These are phyloP conservation scores for Kluyveromyces aestuarii DNA, from an alignment of 805 yeast species.

Conservation along the genomic window DNA sequence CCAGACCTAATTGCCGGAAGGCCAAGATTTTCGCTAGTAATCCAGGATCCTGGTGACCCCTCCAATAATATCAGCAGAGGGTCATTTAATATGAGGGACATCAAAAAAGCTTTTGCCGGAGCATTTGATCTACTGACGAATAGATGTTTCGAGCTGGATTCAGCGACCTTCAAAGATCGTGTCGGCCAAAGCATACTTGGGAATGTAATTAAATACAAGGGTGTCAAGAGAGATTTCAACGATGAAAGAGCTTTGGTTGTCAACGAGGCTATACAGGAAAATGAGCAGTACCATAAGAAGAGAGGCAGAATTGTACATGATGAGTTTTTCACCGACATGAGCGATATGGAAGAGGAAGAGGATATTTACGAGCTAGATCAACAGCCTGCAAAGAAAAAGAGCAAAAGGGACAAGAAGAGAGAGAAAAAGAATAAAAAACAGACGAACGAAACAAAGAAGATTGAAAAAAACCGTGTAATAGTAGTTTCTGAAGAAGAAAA, in stretches of 20 bases:
- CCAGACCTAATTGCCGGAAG: conserved; percentile 42
- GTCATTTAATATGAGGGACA: conserved; percentile 67
- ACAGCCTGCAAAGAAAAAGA: conserved; percentile 10
- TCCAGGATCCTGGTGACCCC: conserved; percentile 84
- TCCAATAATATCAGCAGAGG: conserved; percentile 81
- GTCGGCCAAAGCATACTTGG: conserved; percentile 70
- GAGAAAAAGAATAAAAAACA: conserved; percentile 4
- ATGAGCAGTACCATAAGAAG: conserved; percentile 24
- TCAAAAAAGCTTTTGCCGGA: conserved; percentile 81
- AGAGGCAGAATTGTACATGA: conserved; percentile 18
- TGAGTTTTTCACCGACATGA: conserved; percentile 21
- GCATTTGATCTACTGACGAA: conserved; percentile 72
- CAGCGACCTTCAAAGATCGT: conserved; percentile 55
- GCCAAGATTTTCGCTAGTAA: conserved; percentile 55
- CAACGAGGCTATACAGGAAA: conserved; percentile 45
- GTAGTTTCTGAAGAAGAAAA: conserved; percentile 3
- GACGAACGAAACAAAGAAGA: conserved; percentile 2
- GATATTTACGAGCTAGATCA: conserved; percentile 10
- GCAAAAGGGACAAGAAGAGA: conserved; percentile 1
- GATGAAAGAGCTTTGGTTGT: conserved; percentile 59
- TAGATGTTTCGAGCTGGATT: conserved; percentile 64
- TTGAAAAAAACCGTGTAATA: background rate
- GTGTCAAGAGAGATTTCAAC: conserved; percentile 65
- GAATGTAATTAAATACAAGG: conserved; percentile 65
- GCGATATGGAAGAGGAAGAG: conserved; percentile 19